A percentile compares a stretch with the other conserved stretches of the same genome.
phyloP scores from a whole-genome alignment of 345 rosid species.

The Pistacia integerrima region DNA sequence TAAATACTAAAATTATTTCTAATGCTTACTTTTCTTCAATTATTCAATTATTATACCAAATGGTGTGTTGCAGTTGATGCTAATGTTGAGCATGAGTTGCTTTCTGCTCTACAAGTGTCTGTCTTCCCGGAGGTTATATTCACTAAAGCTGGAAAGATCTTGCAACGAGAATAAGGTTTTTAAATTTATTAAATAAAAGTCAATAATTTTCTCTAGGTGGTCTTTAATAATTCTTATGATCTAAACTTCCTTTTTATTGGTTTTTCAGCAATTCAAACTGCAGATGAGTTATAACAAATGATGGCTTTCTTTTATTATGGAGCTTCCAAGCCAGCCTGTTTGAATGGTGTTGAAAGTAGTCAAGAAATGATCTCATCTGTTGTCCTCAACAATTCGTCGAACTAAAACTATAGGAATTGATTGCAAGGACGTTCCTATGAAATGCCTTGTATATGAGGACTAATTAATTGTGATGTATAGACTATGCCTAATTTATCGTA shows the following conservation, averaged over 20 bases:
- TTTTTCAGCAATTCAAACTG: slow-evolving; percentile 58
- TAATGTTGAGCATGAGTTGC: slow-evolving; percentile 63
- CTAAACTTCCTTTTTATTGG: not conserved
- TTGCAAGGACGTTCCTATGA: too few relatives aligned
- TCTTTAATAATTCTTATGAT: too few relatives aligned
- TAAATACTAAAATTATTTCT: too few relatives aligned
- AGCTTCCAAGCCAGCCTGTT: slow-evolving; percentile 78
- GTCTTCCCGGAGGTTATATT: too few relatives aligned
- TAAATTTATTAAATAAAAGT: too few relatives aligned
- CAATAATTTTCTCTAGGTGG: too few relatives aligned
- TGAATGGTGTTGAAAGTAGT: slow-evolving; percentile 37
- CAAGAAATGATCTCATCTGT: slow-evolving; percentile 65
- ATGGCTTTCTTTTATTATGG: slow-evolving; percentile 93
- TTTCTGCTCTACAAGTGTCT: slow-evolving; percentile 68
- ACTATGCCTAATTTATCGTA: too few relatives aligned
- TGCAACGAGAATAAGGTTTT: too few relatives aligned
- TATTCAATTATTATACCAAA: slow-evolving; percentile 8
- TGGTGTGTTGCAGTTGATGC: slow-evolving; percentile 85
- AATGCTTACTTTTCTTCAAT: not conserved
- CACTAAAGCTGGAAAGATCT: too few relatives aligned
- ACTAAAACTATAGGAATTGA: not conserved
- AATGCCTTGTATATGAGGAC: too few relatives aligned
- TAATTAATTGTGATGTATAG: too few relatives aligned
- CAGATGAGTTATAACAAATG: slow-evolving; percentile 76
- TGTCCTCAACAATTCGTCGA: slow-evolving; percentile 26